Evolutionary conservation across 2,329 filamentous ascomycete genomes (phyloP).

Genomic region (Aspergillus felis): DNA sequence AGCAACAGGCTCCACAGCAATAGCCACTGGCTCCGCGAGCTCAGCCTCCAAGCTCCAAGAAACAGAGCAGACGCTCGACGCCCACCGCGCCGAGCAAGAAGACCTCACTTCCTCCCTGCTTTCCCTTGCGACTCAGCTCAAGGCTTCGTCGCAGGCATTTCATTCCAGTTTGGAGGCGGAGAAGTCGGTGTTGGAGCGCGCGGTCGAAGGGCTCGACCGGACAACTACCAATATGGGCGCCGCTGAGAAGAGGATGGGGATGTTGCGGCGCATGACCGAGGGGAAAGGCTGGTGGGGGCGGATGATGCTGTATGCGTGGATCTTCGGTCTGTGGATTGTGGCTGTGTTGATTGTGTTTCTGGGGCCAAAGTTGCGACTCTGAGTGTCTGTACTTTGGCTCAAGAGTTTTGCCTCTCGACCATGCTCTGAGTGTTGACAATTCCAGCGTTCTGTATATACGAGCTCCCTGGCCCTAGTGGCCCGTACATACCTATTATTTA

Average conservation of each 20-base stretch:
- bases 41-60: slow-evolving; percentile 31
- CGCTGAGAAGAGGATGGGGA: slow-evolving; percentile 72
- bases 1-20: slow-evolving; percentile 2
- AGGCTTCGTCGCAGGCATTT: slow-evolving; percentile 70
- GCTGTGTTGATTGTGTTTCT: slow-evolving; percentile 78
- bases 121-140: slow-evolving; percentile 71
- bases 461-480: neutral
- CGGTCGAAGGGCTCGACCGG: slow-evolving; percentile 71
- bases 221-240: slow-evolving; percentile 72
- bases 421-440: neutral
- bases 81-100: slow-evolving; percentile 79
- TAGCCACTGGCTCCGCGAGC: slow-evolving; percentile 3
- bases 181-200: slow-evolving; percentile 67
- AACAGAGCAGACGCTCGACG: slow-evolving; percentile 68
- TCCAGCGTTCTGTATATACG: neutral
- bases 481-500: neutral
- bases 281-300: slow-evolving; percentile 83
- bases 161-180: slow-evolving; percentile 67
- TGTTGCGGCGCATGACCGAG: slow-evolving; percentile 74
- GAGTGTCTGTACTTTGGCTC: neutral
- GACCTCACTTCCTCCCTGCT: slow-evolving; percentile 76
- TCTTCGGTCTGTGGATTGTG: slow-evolving; percentile 75
- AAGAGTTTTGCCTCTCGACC: neutral
- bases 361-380: slow-evolving; percentile 84
- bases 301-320: slow-evolving; percentile 78